Conservation (phyloP, 2,329 filamentous ascomycete genomes). For the Alternaria rosae region DNA sequence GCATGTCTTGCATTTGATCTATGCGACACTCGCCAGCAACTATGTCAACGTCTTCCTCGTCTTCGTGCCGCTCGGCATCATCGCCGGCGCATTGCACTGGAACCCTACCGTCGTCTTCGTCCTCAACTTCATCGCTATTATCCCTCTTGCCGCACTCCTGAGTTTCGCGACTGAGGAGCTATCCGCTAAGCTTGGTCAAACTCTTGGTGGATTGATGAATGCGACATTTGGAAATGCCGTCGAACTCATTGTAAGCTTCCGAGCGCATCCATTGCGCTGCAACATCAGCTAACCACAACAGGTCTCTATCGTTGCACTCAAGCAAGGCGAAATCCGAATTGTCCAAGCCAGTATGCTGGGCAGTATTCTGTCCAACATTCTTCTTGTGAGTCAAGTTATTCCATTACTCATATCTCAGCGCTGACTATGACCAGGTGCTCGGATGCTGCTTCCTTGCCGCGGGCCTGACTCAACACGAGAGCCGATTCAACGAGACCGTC, state of each 20-base stretch:
- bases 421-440: conserved; percentile 62
- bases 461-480: conserved; percentile 54
- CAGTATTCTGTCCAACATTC: conserved; percentile 91
- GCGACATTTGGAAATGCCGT: conserved; percentile 83
- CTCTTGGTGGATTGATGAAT: conserved; percentile 76
- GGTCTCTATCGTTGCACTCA: conserved; percentile 92
- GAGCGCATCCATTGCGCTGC: not conserved
- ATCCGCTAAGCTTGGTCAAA: conserved; percentile 74
- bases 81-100: conserved; percentile 69
- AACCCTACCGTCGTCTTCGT: conserved; percentile 73
- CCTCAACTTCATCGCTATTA: conserved; percentile 82
- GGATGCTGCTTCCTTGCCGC: conserved; percentile 63
- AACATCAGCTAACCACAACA: conserved; percentile 47
- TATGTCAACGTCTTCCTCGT: conserved; percentile 75
- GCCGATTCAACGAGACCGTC: conserved; percentile 73
- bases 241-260: conserved; percentile 70
- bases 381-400: conserved; percentile 65
- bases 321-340: conserved; percentile 85
- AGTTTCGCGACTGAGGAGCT: conserved; percentile 83
- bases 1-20: conserved; percentile 48
- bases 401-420: conserved; percentile 14
- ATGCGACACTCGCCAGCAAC: conserved; percentile 57
- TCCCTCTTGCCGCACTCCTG: conserved; percentile 75
- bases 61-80: conserved; percentile 76
- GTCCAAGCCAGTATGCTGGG: conserved; percentile 99